These are phyloP conservation scores for Ziziphus jujuba DNA, from an alignment of 306 rosid genomes.

Conservation along the genomic window DNA sequence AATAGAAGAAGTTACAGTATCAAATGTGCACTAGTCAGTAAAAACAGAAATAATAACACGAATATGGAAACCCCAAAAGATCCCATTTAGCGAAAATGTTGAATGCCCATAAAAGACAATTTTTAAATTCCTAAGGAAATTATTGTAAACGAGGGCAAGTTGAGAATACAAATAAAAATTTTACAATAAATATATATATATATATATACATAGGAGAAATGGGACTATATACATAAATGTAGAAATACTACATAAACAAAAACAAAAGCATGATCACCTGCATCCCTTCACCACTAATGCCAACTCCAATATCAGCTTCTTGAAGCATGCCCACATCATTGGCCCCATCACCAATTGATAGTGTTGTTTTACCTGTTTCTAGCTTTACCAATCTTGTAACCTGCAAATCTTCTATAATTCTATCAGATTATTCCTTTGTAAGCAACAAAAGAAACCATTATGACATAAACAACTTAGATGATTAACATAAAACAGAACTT, in stretches of 20 bases:
- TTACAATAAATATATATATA: background rate
- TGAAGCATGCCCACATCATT: slow-evolving; percentile 97
- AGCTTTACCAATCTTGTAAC: slow-evolving; percentile 74
- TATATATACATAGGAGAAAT: background rate
- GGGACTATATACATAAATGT: no score
- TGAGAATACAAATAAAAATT: background rate
- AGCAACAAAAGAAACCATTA: background rate
- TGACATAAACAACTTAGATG: background rate
- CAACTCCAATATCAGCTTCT: slow-evolving; percentile 93
- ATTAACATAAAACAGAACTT: slow-evolving; percentile 1
- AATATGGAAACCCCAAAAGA: no score
- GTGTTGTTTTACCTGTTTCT: slow-evolving; percentile 65
- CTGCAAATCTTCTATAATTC: slow-evolving; percentile 40
- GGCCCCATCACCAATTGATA: slow-evolving; percentile 92
- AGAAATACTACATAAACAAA: background rate
- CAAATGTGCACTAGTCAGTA: no score
- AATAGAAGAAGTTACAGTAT: no score
- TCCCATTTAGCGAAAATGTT: no score
- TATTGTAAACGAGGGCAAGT: background rate
- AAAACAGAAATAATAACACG: no score
- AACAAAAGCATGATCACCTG: slow-evolving; percentile 55
- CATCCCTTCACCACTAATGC: slow-evolving; percentile 94
- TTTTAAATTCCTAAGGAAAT: no score
- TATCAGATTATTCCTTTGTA: slow-evolving; percentile 25
- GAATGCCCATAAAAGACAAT: no score